Percentiles rank a stretch among this genome's conserved stretches.
phyloP scores from a whole-genome alignment of 1,284 basidiomycete genomes.

The Veloboletus limbatus region DNA sequence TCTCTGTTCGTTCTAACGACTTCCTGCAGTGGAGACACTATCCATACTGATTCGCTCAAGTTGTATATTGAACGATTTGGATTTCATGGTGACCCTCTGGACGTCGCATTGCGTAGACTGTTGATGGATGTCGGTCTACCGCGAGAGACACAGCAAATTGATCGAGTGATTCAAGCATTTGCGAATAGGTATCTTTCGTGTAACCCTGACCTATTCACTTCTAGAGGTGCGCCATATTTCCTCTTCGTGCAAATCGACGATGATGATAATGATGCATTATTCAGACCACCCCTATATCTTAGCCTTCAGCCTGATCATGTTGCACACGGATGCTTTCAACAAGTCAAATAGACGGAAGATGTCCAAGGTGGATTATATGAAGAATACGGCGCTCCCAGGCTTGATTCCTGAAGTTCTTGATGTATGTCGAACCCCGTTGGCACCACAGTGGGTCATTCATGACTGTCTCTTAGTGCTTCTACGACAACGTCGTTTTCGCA shows the following conservation, averaged over 20 bases:
- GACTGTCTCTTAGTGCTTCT: slow-evolving; percentile 69
- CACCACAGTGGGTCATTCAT: slow-evolving; percentile 5
- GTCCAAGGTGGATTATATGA: slow-evolving; percentile 91
- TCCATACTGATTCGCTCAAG: slow-evolving; percentile 71
- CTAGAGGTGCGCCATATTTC: slow-evolving; percentile 57
- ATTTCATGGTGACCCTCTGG: slow-evolving; percentile 81
- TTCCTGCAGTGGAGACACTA: slow-evolving; percentile 59
- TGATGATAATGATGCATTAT: slow-evolving; percentile 1
- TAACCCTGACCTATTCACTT: slow-evolving; percentile 80
- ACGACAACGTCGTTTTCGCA: slow-evolving; percentile 93
- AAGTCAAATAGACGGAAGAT: slow-evolving; percentile 97
- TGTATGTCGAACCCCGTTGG: slow-evolving; percentile 43
- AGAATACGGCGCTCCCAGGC: slow-evolving; percentile 88
- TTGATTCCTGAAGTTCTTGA: slow-evolving; percentile 83
- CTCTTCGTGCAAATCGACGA: background rate
- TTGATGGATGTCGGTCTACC: slow-evolving; percentile 92
- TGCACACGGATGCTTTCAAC: slow-evolving; percentile 98
- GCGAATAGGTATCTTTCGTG: slow-evolving; percentile 81
- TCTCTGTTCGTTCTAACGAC: slow-evolving; percentile 8
- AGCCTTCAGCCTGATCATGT: slow-evolving; percentile 97
- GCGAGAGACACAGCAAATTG: slow-evolving; percentile 97
- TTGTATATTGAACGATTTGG: slow-evolving; percentile 78
- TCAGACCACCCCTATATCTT: slow-evolving; percentile 94
- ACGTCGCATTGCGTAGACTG: slow-evolving; percentile 88
- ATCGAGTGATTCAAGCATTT: slow-evolving; percentile 96